A percentile compares a stretch with the other conserved stretches of the same genome.
These are phyloP conservation scores for Exserohilum turcica DNA, from an alignment of 2,329 filamentous ascomycete genomes.

Conservation along the genomic window DNA sequence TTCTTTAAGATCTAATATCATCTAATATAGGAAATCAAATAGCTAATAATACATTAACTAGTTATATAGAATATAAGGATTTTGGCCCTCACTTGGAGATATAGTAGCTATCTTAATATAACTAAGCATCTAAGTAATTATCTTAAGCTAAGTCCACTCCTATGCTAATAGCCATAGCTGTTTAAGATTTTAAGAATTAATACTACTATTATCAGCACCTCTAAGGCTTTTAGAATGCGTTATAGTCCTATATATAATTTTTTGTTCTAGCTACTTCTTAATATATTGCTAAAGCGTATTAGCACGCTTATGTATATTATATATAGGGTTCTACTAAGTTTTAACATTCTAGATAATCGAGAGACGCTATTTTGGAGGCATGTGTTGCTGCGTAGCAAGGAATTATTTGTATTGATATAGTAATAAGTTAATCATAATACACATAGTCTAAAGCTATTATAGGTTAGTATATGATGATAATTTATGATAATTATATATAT, in stretches of 20 bases:
- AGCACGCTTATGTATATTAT: slow-evolving; percentile 4
- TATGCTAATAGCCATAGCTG: no score
- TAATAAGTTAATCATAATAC: neutral
- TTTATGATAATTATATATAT: neutral
- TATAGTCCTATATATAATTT: neutral
- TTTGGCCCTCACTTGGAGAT: neutral
- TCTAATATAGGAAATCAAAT: no score
- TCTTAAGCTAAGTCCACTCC: no score
- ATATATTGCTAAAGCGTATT: slow-evolving; percentile 11
- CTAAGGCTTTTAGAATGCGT: no score
- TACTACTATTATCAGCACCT: no score
- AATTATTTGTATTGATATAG: neutral
- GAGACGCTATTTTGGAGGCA: neutral
- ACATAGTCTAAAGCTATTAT: neutral
- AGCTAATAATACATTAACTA: no score
- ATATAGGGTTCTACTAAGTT: no score
- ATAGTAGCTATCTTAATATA: neutral
- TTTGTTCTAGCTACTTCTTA: slow-evolving; percentile 12
- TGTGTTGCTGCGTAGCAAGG: neutral
- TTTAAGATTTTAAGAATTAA: no score
- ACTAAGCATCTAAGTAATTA: no score
- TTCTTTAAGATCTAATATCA: no score
- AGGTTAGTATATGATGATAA: neutral
- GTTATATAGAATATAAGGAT: no score
- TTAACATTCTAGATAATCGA: neutral